Percentiles rank a stretch among this genome's conserved stretches.
Conservation (phyloP, 192 early-diverging fungal genomes). For the Nowakowskiella sp. region DNA sequence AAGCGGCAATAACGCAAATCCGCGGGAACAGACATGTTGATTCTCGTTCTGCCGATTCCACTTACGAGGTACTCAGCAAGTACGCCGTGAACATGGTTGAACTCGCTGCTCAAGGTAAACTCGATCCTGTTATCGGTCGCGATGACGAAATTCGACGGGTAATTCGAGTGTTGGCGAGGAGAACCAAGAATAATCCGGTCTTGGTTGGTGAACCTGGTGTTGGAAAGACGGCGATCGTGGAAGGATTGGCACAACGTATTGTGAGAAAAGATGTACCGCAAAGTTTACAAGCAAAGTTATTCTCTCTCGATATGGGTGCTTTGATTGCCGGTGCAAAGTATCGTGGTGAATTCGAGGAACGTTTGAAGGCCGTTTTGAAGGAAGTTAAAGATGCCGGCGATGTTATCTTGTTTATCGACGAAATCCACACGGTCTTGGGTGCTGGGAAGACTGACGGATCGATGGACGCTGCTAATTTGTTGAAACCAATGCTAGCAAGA, state of each 20-base stretch:
- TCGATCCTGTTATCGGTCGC: conserved; percentile 94
- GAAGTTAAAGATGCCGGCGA: conserved; percentile 87
- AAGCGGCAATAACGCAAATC: conserved; percentile 64
- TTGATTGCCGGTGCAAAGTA: conserved; percentile 88
- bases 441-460: conserved; percentile 85
- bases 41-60: conserved; percentile 73
- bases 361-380: conserved; percentile 91
- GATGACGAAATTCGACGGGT: conserved; percentile 95
- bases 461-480: conserved; percentile 94
- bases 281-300: conserved; percentile 72
- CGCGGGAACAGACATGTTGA: conserved; percentile 82
- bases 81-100: conserved; percentile 86
- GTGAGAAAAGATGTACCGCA: conserved; percentile 85
- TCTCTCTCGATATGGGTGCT: conserved; percentile 94
- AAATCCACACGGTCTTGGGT: conserved; percentile 91
- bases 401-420: conserved; percentile 96
- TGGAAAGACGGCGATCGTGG: conserved; percentile 76
- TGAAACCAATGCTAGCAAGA: conserved; percentile 97
- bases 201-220: conserved; percentile 76
- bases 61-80: conserved; percentile 87
- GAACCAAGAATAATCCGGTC: conserved; percentile 88
- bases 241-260: conserved; percentile 93
- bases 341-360: conserved; percentile 96
- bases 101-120: conserved; percentile 76
- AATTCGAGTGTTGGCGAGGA: conserved; percentile 81